phyloP scores from a whole-genome alignment of 805 yeast genomes.

The Jamesozyma piceae region DNA sequence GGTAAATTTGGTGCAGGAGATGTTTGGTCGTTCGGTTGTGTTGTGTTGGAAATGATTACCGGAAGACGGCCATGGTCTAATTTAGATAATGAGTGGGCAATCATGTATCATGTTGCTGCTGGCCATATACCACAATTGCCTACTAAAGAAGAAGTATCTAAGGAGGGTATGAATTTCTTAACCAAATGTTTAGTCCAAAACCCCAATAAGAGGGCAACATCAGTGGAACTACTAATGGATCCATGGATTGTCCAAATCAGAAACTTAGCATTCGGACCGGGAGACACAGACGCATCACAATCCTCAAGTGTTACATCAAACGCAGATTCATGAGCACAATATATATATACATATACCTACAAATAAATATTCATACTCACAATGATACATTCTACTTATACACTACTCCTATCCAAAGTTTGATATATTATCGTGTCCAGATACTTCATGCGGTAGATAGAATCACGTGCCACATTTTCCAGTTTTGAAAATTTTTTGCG shows the following conservation, averaged over 20 bases:
- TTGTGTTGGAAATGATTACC: constrained; percentile 91
- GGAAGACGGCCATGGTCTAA: constrained; percentile 96
- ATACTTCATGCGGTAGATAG: too few relatives aligned
- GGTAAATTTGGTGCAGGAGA: constrained; percentile 44
- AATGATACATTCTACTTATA: background rate
- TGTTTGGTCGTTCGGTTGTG: constrained; percentile 96
- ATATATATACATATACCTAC: background rate
- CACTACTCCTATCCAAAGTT: too few relatives aligned
- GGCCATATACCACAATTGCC: constrained; percentile 89
- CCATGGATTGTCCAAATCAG: constrained; percentile 81
- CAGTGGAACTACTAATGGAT: constrained; percentile 74
- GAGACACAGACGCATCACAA: background rate
- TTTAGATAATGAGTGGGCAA: constrained; percentile 94
- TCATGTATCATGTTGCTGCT: constrained; percentile 96
- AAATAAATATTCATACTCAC: background rate
- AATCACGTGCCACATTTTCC: too few relatives aligned
- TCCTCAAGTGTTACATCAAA: background rate
- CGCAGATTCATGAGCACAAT: background rate
- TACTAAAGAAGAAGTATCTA: constrained; percentile 62
- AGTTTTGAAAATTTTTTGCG: background rate
- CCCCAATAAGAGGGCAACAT: constrained; percentile 71
- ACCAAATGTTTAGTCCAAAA: constrained; percentile 71
- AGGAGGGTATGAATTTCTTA: constrained; percentile 62
- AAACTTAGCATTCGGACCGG: constrained; percentile 51
- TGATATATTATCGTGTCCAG: too few relatives aligned